These are phyloP conservation scores for Solanum appendiculatum DNA, from an alignment of 257 asterid genomes.

Conservation along the genomic window DNA sequence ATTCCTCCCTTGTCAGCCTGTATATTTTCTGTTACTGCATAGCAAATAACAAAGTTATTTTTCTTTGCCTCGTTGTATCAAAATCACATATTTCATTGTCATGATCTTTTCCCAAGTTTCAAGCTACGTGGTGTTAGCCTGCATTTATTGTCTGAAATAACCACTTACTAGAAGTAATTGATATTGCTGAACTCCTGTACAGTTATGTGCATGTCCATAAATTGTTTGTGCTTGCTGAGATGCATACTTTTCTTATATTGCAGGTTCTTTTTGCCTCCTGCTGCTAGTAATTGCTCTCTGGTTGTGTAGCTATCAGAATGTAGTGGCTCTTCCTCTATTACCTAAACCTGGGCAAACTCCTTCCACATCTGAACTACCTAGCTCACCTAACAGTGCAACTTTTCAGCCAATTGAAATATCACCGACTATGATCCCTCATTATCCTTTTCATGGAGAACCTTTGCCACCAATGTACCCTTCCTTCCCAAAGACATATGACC, in stretches of 20 bases:
- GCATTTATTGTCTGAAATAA: background rate
- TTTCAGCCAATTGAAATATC: constrained; percentile 89
- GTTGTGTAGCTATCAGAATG: constrained; percentile 51
- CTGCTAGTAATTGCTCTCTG: constrained; percentile 53
- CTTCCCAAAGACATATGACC: constrained; percentile 73
- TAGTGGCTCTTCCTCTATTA: constrained; percentile 28
- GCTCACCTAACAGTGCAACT: constrained; percentile 59
- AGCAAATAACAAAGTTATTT: background rate
- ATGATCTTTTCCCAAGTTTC: background rate
- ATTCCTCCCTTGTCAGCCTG: background rate
- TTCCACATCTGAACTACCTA: constrained; percentile 44
- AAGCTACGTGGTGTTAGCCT: background rate
- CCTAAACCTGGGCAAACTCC: constrained; percentile 26
- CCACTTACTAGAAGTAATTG: background rate
- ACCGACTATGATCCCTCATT: constrained; percentile 73
- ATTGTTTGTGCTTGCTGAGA: background rate
- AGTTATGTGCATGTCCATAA: background rate
- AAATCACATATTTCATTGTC: background rate
- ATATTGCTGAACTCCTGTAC: background rate
- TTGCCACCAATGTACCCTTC: constrained; percentile 93
- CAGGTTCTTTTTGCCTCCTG: constrained; percentile 63
- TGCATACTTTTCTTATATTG: constrained; percentile 4
- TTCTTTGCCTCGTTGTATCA: background rate
- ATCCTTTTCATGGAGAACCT: constrained; percentile 53
- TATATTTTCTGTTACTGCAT: background rate